Evolutionary conservation across 2,329 filamentous ascomycete genomes (phyloP), one percentile per base, ranked within the genome.

Genomic region (Diaporthe citriasiana): DNA sequence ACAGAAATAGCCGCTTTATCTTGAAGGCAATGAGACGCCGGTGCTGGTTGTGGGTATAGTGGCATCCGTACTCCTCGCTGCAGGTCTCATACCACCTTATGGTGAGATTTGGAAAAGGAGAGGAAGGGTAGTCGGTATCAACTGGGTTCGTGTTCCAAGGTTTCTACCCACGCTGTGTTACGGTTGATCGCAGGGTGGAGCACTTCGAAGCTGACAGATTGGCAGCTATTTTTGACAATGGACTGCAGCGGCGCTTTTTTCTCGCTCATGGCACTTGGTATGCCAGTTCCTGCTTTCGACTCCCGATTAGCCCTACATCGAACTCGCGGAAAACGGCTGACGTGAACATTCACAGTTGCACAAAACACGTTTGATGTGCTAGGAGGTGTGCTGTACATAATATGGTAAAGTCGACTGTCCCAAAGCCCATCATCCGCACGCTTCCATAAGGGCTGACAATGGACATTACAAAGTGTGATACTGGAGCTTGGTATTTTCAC

Each of bases 211-310:
- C 73, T 74, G 40, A 75, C 60, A 75, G 50, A 73, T 22, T 12
- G 15, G 0, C 56, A 82, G 80, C 50, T 89, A 19, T 93, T 93
- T 76, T 80, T 93, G 4, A 81, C 82, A 0, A 89, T 92, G 77
- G 91, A 93, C 77, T 91, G 87, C 73, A 77, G 85, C 0, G 91
- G 91, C 2, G 91, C 90, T 0, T 85, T 92, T 73, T 92, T 93
- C 79, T 92, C 90, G 0, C 84, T 92, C 30, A 87, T 92, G 84
- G 89, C 90, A 1, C 81, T 92, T 13, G 88, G 88, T 89, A 83
- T 38, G 17, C 4, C 35, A 25, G 33, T 22, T 35, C 6, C 7
- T 6, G 35, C 55, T 19, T 42, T 27, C 15, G 42, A 15, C 27
- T 72, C 27, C 10, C 9, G 22, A 59, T 22, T 25, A 22, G 45